Base-by-base conservation (phyloP, 768 basidiomycete genomes). In the Galerina sulciceps region DNA sequence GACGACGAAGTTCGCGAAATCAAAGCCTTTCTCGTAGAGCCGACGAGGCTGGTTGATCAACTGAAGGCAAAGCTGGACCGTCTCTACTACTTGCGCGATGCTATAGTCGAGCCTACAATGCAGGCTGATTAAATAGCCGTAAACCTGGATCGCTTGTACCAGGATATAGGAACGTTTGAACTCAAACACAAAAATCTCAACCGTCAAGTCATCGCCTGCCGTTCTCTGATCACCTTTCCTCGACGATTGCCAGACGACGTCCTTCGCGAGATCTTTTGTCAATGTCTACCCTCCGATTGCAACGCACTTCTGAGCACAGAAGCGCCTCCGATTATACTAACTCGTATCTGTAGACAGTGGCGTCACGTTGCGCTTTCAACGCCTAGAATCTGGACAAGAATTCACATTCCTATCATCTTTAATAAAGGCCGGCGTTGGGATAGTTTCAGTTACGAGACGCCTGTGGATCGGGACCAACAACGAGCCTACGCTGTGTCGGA, bases 261-360 rank as follows among this genome's bases (percentile, higher is more conserved):
- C 6, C 23, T 55, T 31, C 53, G 43, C 1, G 53, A 55, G 31
- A 55, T 55, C 0, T 55, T 55, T 20, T 20, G 15, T 3, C 42
- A 17, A n/a, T 45, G 42, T 13, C 41, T 55, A 10, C 53, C 53
- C 3, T 26, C 41, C 2, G 31, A 55, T 14, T 8, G 53, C 14
- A 44, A 55, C 31, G 22, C 42, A 8, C 34, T 17, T 22, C 4
- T 55, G 3, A 44, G 37, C 17, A 18, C 22, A 18, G 8, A 17
- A n/a, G 14, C 20, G 9, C n/a, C 42, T 0, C 53, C 53, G 1
- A 22, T 55, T 10, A 3, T 46, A 18, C 35, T 55, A 11, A 45
- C 53, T n/a, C 45, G 35, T 14, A 47, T 60, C 10, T 60, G 53
- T 26, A 49, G 48, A 1, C 15, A 37, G 14, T 60, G 48, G 59